These are phyloP conservation scores for Aegilops longissima DNA, from an alignment of 176 grass and related monocot genomes.

Conservation along the genomic window DNA sequence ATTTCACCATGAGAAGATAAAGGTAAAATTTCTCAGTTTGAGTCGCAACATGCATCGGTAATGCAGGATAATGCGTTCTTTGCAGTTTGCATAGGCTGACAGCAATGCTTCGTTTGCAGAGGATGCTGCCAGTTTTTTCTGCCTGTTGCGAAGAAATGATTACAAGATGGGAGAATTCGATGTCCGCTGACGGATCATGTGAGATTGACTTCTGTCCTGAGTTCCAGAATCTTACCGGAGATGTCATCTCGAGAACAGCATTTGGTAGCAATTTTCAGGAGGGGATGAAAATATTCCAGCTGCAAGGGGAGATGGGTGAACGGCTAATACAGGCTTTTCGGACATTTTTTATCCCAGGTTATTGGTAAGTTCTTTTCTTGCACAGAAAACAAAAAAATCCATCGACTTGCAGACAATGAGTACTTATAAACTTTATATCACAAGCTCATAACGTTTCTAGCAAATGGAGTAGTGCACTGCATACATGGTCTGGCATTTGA, in stretches of 20 bases:
- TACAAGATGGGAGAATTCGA: not conserved
- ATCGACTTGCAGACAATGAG: not conserved
- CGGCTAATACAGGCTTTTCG: not conserved
- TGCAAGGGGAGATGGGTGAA: constrained; percentile 31
- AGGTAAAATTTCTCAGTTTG: not conserved
- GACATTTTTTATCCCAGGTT: not conserved
- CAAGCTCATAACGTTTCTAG: not conserved
- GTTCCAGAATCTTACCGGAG: constrained; percentile 23
- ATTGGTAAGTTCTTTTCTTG: constrained; percentile 29
- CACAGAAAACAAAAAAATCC: not conserved
- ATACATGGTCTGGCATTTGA: not conserved
- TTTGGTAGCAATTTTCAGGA: not conserved
- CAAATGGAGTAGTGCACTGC: not conserved
- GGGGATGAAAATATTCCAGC: not conserved
- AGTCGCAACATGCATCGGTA: not conserved
- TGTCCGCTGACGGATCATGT: not conserved
- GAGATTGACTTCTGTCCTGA: constrained; percentile 71
- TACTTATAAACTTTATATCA: not conserved
- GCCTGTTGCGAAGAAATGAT: constrained; percentile 53
- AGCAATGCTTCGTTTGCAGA: constrained; percentile 14
- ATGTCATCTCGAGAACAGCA: not conserved
- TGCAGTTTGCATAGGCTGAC: not conserved
- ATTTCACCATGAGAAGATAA: not conserved
- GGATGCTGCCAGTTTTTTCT: constrained; percentile 60
- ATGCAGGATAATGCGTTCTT: not conserved